These are phyloP conservation scores for Cyberlindnera petersonii DNA, from an alignment of 805 yeast species.

Conservation along the genomic window DNA sequence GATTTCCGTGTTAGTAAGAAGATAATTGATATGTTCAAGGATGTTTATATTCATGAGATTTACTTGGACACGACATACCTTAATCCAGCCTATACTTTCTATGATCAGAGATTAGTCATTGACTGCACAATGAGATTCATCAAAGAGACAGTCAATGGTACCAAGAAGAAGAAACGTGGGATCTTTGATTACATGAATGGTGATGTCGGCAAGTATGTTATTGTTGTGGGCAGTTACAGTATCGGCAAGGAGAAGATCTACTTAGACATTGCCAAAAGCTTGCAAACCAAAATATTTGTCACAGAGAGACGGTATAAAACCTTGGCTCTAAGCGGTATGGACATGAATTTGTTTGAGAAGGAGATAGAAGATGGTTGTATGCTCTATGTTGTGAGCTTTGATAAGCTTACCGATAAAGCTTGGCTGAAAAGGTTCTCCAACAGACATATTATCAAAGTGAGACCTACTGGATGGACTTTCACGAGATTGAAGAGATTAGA, in stretches of 20 bases:
- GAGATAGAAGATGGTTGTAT: constrained; percentile 26
- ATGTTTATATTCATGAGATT: constrained; percentile 46
- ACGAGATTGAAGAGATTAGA: constrained; percentile 22
- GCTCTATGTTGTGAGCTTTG: constrained; percentile 74
- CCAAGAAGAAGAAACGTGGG: constrained; percentile 16
- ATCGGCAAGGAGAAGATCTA: constrained; percentile 93
- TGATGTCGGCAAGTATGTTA: constrained; percentile 41
- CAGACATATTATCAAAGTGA: constrained; percentile 53
- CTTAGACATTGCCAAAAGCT: constrained; percentile 48
- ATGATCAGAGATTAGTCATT: constrained; percentile 70
- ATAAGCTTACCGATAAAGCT: constrained; percentile 40
- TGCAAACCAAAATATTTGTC: constrained; percentile 51
- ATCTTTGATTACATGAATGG: constrained; percentile 36
- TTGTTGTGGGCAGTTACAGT: constrained; percentile 78
- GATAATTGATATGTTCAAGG: constrained; percentile 30
- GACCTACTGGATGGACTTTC: constrained; percentile 93
- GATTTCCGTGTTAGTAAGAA: constrained; percentile 72
- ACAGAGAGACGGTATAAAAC: constrained; percentile 33
- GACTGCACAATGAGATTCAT: constrained; percentile 47
- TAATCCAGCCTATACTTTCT: constrained; percentile 70
- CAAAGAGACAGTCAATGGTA: constrained; percentile 23
- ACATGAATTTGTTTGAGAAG: constrained; percentile 11
- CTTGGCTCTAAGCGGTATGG: constrained; percentile 11
- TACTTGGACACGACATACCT: constrained; percentile 91
- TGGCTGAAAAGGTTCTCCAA: constrained; percentile 26